Evolutionary conservation across 2,329 filamentous ascomycete species (phyloP), one percentile per base, ranked within the genome.

Genomic region (Pestalotiopsis sp.): DNA sequence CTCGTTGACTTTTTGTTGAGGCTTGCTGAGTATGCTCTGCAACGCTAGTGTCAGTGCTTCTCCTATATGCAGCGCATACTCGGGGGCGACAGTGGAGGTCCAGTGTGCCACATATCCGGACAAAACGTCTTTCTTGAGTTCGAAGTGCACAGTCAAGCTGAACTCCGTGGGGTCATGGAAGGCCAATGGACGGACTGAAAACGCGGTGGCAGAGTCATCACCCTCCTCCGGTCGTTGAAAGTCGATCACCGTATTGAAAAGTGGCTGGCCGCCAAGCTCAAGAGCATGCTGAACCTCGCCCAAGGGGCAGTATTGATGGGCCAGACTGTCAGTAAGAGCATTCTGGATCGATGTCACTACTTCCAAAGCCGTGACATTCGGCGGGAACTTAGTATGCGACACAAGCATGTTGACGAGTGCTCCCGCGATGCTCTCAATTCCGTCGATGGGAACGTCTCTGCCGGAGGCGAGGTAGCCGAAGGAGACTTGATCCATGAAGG

Each of bases 141-240:
- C 66, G 22, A 67, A 67, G 17, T 67, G 66, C 7, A 67, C 24
- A 11, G 66, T 64, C 30, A 67, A 39, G n/a, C 52, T 64, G 66
- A 67, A 67, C 35, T 67, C 66, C 10, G 66, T 67, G 10, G 66
- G 66, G n/a, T 67, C 66, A 26, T 67, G 66, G 39, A 64, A 64
- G 5, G 64, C 61, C 14, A 67, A 14, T 6, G 52, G 60, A 1
- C 48, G 60, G 0, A 67, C 17, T 3, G 66, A 67, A 11, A 67
- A 59, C 17, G 38, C 52, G 4, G 20, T 5, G 4, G 10, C 13
- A 1, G 48, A 64, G 2, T 64, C 55, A 4, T 38, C 52, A 4
- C 30, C 10, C 11, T 59, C 61, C 5, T 14, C 52, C 10, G 66
- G 38, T 13, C 66, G 66, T 20, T 67, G 66, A 24, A 67, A 64